A percentile compares a stretch with the other conserved stretches of the same genome.
Evolutionary conservation across 441 rosid species (phyloP).

Genomic region (Adansonia gregorii): DNA sequence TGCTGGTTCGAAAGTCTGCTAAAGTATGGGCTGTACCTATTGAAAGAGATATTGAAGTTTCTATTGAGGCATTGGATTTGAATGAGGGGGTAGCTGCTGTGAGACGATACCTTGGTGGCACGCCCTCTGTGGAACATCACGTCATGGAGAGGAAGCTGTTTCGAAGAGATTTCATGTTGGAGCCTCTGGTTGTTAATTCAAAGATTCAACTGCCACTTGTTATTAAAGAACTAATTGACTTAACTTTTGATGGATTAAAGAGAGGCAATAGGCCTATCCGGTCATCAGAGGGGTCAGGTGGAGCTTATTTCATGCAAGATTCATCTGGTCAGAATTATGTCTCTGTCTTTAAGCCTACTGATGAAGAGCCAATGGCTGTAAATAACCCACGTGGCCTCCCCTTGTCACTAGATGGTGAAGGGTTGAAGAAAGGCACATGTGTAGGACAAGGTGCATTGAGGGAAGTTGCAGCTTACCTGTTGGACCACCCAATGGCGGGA

Average conservation of each 20-base stretch:
- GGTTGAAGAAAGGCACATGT: slow-evolving; percentile 73
- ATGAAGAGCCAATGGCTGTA: slow-evolving; percentile 83
- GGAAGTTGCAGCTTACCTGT: slow-evolving; percentile 74
- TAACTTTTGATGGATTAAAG: slow-evolving; percentile 59
- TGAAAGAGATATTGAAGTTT: slow-evolving; percentile 56
- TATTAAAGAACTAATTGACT: slow-evolving; percentile 54
- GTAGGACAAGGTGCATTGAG: slow-evolving; percentile 78
- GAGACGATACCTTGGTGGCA: slow-evolving; percentile 31
- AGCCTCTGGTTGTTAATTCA: slow-evolving; percentile 51
- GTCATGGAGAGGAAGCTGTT: slow-evolving; percentile 34
- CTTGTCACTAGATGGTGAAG: slow-evolving; percentile 66
- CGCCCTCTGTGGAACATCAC: slow-evolving; percentile 24
- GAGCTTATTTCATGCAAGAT: slow-evolving; percentile 81
- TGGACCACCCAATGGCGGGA: slow-evolving; percentile 65
- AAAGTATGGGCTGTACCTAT: slow-evolving; percentile 57
- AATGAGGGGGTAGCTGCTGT: slow-evolving; percentile 25
- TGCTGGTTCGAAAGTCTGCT: slow-evolving; percentile 60
- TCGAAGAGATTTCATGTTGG: slow-evolving; percentile 48
- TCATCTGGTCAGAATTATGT: slow-evolving; percentile 53
- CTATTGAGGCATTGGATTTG: slow-evolving; percentile 44
- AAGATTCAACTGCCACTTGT: slow-evolving; percentile 45
- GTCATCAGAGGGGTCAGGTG: slow-evolving; percentile 82
- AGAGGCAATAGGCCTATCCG: slow-evolving; percentile 57
- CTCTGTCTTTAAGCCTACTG: slow-evolving; percentile 77
- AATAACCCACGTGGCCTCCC: slow-evolving; percentile 65